Evolutionary conservation across 2,329 filamentous ascomycete genomes (phyloP).

Genomic region (Acephala macrosclerotiorum): DNA sequence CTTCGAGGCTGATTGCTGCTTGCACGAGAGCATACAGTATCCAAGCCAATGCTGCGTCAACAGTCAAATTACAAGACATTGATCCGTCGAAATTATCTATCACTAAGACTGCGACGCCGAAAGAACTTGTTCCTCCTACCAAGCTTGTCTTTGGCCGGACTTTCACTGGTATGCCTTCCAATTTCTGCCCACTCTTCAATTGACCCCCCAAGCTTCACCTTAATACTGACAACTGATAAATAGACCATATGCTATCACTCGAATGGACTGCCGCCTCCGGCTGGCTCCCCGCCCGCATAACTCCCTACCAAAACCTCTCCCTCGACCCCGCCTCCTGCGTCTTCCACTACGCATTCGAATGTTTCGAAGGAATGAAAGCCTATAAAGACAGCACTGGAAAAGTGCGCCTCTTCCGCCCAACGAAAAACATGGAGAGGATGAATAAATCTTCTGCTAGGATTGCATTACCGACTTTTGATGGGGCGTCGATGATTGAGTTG

Average conservation of each 20-base stretch:
- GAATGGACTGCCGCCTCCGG: constrained; percentile 87
- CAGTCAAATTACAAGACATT: constrained; percentile 66
- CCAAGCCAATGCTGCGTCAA: constrained; percentile 44
- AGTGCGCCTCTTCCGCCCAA: constrained; percentile 89
- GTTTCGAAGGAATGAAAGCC: constrained; percentile 99
- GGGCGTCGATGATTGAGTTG: constrained; percentile 77
- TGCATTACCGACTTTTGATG: constrained; percentile 86
- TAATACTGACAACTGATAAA: not conserved
- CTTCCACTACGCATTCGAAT: constrained; percentile 98
- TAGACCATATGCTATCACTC: constrained; percentile 96
- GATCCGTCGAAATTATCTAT: constrained; percentile 81
- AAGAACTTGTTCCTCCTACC: constrained; percentile 74
- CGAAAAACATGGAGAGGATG: constrained; percentile 94
- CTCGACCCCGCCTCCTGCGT: constrained; percentile 96
- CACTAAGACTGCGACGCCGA: constrained; percentile 78
- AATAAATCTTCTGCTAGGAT: constrained; percentile 93
- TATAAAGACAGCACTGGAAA: constrained; percentile 86
- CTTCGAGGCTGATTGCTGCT: constrained; percentile 45
- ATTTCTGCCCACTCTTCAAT: not conserved
- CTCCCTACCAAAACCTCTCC: constrained; percentile 95
- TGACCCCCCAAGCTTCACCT: too few species aligned
- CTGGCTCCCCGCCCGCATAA: constrained; percentile 81
- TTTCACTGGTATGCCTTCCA: constrained; percentile 76
- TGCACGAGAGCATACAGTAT: constrained; percentile 58
- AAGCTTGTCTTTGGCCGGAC: constrained; percentile 88